Evolutionary conservation across 495 filamentous ascomycete genomes (phyloP), one percentile per base, ranked within the genome.

Genomic region (Penicillium robsamsonii): DNA sequence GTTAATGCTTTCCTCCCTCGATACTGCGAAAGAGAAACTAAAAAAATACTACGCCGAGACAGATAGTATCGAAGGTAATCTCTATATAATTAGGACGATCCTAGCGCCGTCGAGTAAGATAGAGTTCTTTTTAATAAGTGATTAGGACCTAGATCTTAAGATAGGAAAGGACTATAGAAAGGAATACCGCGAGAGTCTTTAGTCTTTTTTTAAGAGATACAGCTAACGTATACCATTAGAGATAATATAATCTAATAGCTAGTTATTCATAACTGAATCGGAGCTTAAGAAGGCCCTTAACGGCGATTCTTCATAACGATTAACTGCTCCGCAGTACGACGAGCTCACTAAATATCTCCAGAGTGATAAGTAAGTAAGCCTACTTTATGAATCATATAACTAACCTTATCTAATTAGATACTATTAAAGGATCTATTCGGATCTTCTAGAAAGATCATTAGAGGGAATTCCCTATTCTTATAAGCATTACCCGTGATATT

Each of bases 111-210:
- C n/a, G n/a, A n/a, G n/a, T n/a, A n/a, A 31, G 8, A 31, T 8
- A 2, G 30, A 44, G 24, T 25, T 25, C 2, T 25, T 25, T 25
- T 25, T 5, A 25, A 58, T 7, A 38, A 49, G 42, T 0, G 52
- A 60, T n/a, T 66, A 47, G 57, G 56, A 50, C 25, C 12, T 2
- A 17, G 25, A 25, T 25, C 22, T 11, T 13, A 12, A 46, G 8
- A 46, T 30, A 29, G 44, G 1, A 46, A 49, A 45, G 18, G 33
- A 56, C 18, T 51, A 31, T 13, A 38, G 18, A 31, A 30, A 11
- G 6, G 9, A 22, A 18, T 49, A 53, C 29, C 13, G 37, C 27
- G 10, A 58, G 37, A 48, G 42, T 25, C 50, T 53, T 17, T 9
- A 48, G 24, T 24, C 20, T 52, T 24, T 44, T 22, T 38, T 52